Conservation (phyloP, 2,329 filamentous ascomycete species). For the Elsinoe necatrix region DNA sequence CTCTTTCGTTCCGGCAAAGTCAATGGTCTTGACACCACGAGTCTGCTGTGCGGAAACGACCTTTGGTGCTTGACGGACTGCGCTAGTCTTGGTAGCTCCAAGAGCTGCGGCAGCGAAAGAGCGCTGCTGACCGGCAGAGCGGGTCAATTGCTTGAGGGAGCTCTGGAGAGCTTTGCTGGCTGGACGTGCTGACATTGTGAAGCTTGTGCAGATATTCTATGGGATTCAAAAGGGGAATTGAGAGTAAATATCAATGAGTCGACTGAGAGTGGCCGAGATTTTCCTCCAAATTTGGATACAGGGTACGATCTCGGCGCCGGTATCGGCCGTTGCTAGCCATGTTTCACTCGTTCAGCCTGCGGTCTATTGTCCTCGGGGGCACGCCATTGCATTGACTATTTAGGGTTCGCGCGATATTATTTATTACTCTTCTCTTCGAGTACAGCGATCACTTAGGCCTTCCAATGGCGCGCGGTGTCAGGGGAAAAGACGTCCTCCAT, state of each 20-base stretch:
- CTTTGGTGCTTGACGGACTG: slow-evolving; percentile 35
- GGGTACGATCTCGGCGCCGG: slow-evolving; percentile 14
- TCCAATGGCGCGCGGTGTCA: not conserved
- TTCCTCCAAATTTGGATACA: slow-evolving; percentile 4
- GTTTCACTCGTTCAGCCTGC: not conserved
- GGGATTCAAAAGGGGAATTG: not conserved
- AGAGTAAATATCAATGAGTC: slow-evolving; percentile 13
- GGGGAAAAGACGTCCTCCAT: not conserved
- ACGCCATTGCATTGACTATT: too few species aligned
- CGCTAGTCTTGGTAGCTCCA: slow-evolving; percentile 37
- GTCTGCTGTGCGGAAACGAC: slow-evolving; percentile 51
- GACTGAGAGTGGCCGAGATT: slow-evolving; percentile 14
- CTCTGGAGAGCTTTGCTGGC: slow-evolving; percentile 55
- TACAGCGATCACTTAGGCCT: not conserved
- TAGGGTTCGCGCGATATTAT: too few species aligned
- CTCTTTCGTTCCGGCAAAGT: slow-evolving; percentile 95
- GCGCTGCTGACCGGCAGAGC: slow-evolving; percentile 44
- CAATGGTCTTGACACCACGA: slow-evolving; percentile 94
- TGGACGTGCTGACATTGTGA: slow-evolving; percentile 66
- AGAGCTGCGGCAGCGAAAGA: slow-evolving; percentile 52
- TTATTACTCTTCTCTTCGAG: too few species aligned
- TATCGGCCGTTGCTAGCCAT: slow-evolving; percentile 7
- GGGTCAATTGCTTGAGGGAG: slow-evolving; percentile 47
- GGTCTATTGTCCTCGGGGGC: not conserved
- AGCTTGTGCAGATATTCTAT: slow-evolving; percentile 1